phyloP scores from a whole-genome alignment of 1,284 basidiomycete genomes.

The Microbotryum lychnidis-dioicae region DNA sequence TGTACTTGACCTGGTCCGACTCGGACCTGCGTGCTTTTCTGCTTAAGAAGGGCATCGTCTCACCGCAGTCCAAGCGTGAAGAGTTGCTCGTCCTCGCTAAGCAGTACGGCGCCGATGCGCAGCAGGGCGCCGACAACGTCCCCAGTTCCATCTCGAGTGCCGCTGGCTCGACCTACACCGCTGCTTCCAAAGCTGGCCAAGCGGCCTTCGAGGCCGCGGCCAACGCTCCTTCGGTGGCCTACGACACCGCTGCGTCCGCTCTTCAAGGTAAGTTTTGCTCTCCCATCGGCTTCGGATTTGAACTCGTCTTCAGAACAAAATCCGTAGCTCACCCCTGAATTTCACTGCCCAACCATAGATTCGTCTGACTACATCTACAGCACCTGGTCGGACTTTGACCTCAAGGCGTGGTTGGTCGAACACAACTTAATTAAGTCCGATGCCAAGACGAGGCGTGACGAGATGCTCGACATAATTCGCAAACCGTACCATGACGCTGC shows the following conservation, averaged over 20 bases:
- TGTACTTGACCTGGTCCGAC: conserved; percentile 63
- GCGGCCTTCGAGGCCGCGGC: conserved; percentile 50
- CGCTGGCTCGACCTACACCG: conserved; percentile 49
- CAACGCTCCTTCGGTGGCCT: conserved; percentile 36
- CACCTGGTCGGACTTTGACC: conserved; percentile 68
- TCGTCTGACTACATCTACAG: conserved; percentile 79
- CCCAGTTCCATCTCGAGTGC: conserved; percentile 37
- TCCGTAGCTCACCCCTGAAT: neutral
- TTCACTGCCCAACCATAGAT: conserved; percentile 38
- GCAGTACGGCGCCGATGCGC: conserved; percentile 45
- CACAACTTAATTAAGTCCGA: conserved; percentile 57
- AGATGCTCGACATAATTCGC: conserved; percentile 59
- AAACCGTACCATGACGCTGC: conserved; percentile 56
- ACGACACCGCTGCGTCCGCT: conserved; percentile 35
- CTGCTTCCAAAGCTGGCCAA: conserved; percentile 46
- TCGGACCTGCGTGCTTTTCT: conserved; percentile 69
- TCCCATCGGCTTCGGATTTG: neutral
- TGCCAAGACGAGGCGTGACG: conserved; percentile 49
- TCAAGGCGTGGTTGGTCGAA: conserved; percentile 57
- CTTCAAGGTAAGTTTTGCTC: conserved; percentile 46
- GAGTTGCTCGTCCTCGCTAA: conserved; percentile 69
- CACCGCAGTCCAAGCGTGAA: conserved; percentile 67
- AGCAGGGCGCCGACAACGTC: neutral
- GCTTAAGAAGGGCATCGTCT: conserved; percentile 75
- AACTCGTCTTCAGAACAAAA: no score